Base-by-base conservation (phyloP, 805 yeast genomes). In the Yarrowia sp. region DNA sequence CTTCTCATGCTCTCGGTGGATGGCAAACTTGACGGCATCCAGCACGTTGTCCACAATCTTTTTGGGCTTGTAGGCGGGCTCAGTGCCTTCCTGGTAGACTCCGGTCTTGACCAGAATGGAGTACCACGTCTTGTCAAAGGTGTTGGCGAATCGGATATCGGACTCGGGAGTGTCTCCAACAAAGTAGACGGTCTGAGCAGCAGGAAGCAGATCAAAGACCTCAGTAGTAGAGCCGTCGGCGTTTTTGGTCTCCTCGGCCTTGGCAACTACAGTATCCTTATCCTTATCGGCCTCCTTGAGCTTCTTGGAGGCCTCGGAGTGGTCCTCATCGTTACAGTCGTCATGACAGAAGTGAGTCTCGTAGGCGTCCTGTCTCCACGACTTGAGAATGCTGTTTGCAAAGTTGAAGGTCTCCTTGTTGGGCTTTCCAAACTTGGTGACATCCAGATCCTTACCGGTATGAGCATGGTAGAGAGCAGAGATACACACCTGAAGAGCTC, bases 121-220 rank as follows among this genome's bases (percentile, higher is more conserved):
- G 76, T 82, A 86, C 96, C 96, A 89, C 35, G 91, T 85, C 67
- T 84, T 84, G 73, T 89, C 95, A 76, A 89, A 93, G 17, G 92
- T 86, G 78, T 89, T 89, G 64, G 96, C 96, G 77, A 90, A 90
- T 75, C 95, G 80, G 68, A 89, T 89, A 75, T 89, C 96, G 7
- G 92, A 87, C 77, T 89, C 96, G 17, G 96, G 96, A 13, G 96
- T 89, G 73, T 89, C 96, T 71, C 96, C 96, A 61, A 89, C 95
- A 77, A 89, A 90, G 75, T 89, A 89, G 14, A 90, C 96, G 0
- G 95, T 89, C 5, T 90, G 86, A 3, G 95, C 91, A 4, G 92
- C 92, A 6, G 95, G 95, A 68, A 89, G 77, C 65, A 86, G 86
- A 62, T 78, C 80, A 68, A 80, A 55, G 8, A 55, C 61, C 31